Evolutionary conservation across 257 asterid species (phyloP).

Genomic region (Paraleonurus japonicus): DNA sequence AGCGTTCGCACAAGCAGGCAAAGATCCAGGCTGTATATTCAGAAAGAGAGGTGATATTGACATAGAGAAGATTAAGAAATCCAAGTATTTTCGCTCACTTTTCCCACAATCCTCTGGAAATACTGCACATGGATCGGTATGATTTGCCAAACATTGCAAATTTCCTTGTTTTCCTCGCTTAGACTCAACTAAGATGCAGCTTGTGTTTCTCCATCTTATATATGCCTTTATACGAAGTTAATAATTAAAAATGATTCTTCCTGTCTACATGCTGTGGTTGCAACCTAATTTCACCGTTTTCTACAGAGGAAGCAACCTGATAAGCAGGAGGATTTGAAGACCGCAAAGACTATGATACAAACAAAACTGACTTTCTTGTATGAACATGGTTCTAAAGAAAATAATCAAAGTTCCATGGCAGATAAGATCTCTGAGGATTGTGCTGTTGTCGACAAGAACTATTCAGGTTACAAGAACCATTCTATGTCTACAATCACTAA

Average conservation of each 20-base stretch:
- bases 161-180: slow-evolving; percentile 10
- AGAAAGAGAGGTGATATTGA: slow-evolving; percentile 55
- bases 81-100: slow-evolving; percentile 64
- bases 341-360: slow-evolving; percentile 53
- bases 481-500: slow-evolving; percentile 28
- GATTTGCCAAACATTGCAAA: slow-evolving; percentile 16
- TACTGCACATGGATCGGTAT: slow-evolving; percentile 45
- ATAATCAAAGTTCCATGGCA: slow-evolving; percentile 32
- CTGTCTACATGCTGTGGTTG: neutral
- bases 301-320: slow-evolving; percentile 53
- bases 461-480: slow-evolving; percentile 35
- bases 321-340: slow-evolving; percentile 36
- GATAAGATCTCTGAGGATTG: slow-evolving; percentile 53
- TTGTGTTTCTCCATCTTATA: slow-evolving; percentile 3
- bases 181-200: slow-evolving; percentile 3
- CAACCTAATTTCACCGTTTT: slow-evolving; percentile 17
- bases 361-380: slow-evolving; percentile 62
- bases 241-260: neutral
- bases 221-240: neutral
- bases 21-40: slow-evolving; percentile 59
- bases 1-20: slow-evolving; percentile 93
- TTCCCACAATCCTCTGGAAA: slow-evolving; percentile 42
- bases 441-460: slow-evolving; percentile 37
- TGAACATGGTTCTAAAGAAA: slow-evolving; percentile 49
- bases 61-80: slow-evolving; percentile 64